phyloP scores from a whole-genome alignment of 2,329 filamentous ascomycete genomes.

The Verticillium zaregamsianum region DNA sequence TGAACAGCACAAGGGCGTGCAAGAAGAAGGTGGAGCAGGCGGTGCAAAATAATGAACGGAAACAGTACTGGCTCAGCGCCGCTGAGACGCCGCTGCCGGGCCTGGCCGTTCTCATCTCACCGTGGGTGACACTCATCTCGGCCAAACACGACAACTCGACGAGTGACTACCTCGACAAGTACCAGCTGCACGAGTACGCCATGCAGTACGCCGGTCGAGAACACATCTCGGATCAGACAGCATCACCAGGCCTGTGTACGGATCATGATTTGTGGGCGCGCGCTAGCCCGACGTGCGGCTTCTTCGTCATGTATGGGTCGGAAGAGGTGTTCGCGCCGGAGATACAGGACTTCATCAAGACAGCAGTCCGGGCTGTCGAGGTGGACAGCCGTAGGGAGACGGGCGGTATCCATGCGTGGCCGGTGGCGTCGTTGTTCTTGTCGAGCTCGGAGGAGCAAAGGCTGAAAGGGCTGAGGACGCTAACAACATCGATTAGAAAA shows the following conservation, averaged over 20 bases:
- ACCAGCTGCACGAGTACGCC: conserved; percentile 65
- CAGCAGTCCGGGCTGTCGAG: conserved; percentile 49
- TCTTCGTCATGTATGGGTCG: conserved; percentile 67
- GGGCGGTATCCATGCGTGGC: conserved; percentile 77
- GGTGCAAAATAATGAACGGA: conserved; percentile 3
- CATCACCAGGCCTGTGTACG: conserved; percentile 66
- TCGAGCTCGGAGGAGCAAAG: conserved; percentile 44
- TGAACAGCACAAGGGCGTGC: conserved; percentile 13
- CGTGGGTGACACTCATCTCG: conserved; percentile 74
- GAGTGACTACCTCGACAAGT: conserved; percentile 70
- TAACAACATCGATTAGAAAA: conserved; percentile 11
- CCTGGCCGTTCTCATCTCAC: conserved; percentile 71
- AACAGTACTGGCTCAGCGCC: conserved; percentile 5
- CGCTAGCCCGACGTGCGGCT: conserved; percentile 62
- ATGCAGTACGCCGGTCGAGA: conserved; percentile 59
- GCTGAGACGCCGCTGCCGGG: conserved; percentile 24
- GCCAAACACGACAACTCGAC: conserved; percentile 61
- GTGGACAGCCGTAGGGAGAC: conserved; percentile 57
- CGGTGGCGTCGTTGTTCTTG: conserved; percentile 62
- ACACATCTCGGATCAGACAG: conserved; percentile 25
- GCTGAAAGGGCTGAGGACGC: conserved; percentile 44
- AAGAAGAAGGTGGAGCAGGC: conserved; percentile 5
- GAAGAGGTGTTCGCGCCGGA: conserved; percentile 77
- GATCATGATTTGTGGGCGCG: conserved; percentile 62
- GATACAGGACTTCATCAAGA: conserved; percentile 54